Evolutionary conservation across 2,329 filamentous ascomycete genomes (phyloP), one percentile per base, ranked within the genome.

Genomic region (Fusarium sp.): DNA sequence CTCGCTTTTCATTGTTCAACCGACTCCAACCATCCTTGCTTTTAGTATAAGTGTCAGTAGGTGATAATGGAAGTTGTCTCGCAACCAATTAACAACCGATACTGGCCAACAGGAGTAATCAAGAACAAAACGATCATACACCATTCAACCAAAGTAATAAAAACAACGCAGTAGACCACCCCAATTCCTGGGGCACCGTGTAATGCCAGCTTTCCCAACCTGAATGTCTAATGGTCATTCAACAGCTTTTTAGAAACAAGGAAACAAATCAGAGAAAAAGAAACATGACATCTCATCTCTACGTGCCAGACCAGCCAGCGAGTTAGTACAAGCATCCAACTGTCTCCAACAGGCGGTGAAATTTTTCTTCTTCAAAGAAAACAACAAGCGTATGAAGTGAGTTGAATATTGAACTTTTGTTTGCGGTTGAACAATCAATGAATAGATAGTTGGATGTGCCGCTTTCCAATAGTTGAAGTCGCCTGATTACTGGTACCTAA

Each of bases 151-250:
- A 31, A 39, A 52, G n/a, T 35, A n/a, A n/a, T n/a, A 43, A 48
- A 53, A 38, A 50, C 13, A 38, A 49, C 20, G 23, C 42, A 52
- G 41, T 39, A 60, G 43, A 28, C 50, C 53, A 47, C 52, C 46
- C 59, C 18, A 48, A 41, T 44, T 63, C 48, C 57, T 42, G 50
- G 47, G 50, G 64, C 43, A 63, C 66, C 68, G 38, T 72, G 57
- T 62, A 61, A 73, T 63, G 46, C 63, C 58, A 69, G 18, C 68
- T 69, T 69, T 69, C 50, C 69, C 69, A 60, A 38, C 62, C 62
- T 35, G 4, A 38, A 35, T 20, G 49, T 70, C 53, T 52, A 70
- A 49, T 39, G 37, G 39, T 29, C 49, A 43, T 41, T 52, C 62
- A 58, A 49, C 46, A 68, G 46, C 43, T 57, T 54, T 62, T 70